phyloP scores from a whole-genome alignment of 768 basidiomycete species.

The Hysterangium stoloniferum region DNA sequence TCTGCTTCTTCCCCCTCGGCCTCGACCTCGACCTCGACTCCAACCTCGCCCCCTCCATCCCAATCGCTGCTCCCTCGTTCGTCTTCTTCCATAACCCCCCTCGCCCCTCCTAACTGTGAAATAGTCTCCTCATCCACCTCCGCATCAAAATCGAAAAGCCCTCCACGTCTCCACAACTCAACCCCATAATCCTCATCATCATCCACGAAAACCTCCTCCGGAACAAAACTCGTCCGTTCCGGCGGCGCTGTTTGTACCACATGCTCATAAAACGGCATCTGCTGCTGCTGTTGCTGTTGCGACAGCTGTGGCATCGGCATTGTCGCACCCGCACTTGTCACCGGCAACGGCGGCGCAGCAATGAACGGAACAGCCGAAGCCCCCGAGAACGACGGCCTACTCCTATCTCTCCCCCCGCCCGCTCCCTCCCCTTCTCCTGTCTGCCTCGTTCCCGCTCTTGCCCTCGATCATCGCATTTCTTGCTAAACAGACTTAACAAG shows the following conservation, averaged over 20 bases:
- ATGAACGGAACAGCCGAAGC: background rate
- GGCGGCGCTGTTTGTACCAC: slow-evolving; percentile 4
- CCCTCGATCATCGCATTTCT: background rate
- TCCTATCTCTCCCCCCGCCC: slow-evolving; percentile 1
- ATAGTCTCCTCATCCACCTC: background rate
- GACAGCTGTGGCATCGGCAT: background rate
- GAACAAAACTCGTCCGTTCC: slow-evolving; percentile 5
- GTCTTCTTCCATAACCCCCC: background rate
- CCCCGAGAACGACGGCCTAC: slow-evolving; percentile 9
- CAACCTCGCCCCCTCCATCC: background rate
- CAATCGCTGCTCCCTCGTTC: background rate
- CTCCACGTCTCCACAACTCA: background rate
- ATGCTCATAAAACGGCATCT: background rate
- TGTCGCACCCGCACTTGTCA: background rate
- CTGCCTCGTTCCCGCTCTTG: background rate
- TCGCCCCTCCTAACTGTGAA: too few species aligned
- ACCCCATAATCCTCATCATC: slow-evolving; percentile 11
- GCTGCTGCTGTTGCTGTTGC: background rate
- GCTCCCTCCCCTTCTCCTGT: slow-evolving; percentile 2
- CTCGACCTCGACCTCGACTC: background rate
- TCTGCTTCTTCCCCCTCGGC: background rate
- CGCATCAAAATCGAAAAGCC: background rate
- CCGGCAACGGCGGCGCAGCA: background rate
- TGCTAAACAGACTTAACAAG: slow-evolving; percentile 16
- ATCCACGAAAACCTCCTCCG: background rate